These are phyloP conservation scores for Cutaneotrichosporon dermatis DNA, from an alignment of 1,284 basidiomycete genomes.

Conservation along the genomic window DNA sequence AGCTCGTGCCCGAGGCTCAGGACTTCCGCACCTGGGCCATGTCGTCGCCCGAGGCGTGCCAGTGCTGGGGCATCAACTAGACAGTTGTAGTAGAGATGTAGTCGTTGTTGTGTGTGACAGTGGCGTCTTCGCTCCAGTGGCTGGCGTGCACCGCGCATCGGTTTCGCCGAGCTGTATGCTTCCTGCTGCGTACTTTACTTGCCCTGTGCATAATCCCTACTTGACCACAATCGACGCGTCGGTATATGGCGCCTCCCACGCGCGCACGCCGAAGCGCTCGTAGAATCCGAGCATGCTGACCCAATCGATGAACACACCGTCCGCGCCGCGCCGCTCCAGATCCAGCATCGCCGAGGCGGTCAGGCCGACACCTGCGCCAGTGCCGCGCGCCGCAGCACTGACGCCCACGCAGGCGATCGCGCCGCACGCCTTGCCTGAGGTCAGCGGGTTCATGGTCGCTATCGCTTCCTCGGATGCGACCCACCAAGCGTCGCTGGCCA, in stretches of 20 bases:
- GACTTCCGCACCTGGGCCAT: slow-evolving; percentile 6
- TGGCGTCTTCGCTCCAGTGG: too few species aligned
- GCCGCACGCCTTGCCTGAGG: slow-evolving; percentile 18
- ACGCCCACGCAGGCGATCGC: slow-evolving; percentile 25
- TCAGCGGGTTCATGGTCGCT: too few species aligned
- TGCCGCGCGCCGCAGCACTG: slow-evolving; percentile 5
- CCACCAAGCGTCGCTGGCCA: slow-evolving; percentile 20
- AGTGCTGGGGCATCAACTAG: too few species aligned
- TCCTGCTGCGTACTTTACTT: too few species aligned
- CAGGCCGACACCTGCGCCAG: slow-evolving; percentile 22
- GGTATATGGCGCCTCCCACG: slow-evolving; percentile 21
- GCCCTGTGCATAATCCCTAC: not conserved
- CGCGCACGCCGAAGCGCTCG: slow-evolving; percentile 17
- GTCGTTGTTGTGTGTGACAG: too few species aligned
- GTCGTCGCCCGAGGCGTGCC: too few species aligned
- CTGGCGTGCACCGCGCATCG: too few species aligned
- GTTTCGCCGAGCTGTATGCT: too few species aligned
- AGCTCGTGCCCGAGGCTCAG: slow-evolving; percentile 10
- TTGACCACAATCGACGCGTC: not conserved
- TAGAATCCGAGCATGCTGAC: slow-evolving; percentile 26
- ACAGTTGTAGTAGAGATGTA: too few species aligned
- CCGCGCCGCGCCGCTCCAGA: slow-evolving; percentile 20
- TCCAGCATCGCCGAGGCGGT: slow-evolving; percentile 16
- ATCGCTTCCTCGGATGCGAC: too few species aligned
- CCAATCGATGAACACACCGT: slow-evolving; percentile 32